These are phyloP conservation scores for Candida berthetii DNA, from an alignment of 805 yeast genomes.

Conservation along the genomic window DNA sequence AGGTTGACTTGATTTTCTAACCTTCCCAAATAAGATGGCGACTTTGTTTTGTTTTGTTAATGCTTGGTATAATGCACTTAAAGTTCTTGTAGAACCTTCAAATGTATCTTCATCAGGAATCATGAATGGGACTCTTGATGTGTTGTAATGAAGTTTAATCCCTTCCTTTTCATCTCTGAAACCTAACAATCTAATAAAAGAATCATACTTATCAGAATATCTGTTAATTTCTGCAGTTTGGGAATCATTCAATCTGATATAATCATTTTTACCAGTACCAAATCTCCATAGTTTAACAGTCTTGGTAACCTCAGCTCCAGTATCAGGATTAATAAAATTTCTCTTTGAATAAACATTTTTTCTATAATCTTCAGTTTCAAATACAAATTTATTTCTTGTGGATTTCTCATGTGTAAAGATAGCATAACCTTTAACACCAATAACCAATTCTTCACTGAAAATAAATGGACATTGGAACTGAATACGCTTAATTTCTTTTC, in stretches of 20 bases:
- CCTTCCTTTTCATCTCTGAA: conserved; percentile 42
- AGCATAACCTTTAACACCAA: conserved; percentile 70
- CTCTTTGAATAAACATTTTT: conserved; percentile 36
- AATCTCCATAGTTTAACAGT: conserved; percentile 32
- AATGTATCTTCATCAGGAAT: conserved; percentile 59
- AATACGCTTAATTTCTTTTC: conserved; percentile 57
- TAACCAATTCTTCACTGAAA: conserved; percentile 44
- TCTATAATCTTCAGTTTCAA: conserved; percentile 44
- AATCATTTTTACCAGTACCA: conserved; percentile 33
- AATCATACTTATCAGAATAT: conserved; percentile 27
- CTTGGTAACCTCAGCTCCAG: conserved; percentile 37
- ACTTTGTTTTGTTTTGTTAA: conserved; percentile 44
- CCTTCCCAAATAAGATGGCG: conserved; percentile 71
- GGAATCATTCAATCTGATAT: conserved; percentile 30
- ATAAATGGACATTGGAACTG: conserved; percentile 57
- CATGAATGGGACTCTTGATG: conserved; percentile 52
- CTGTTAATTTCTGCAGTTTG: conserved; percentile 27
- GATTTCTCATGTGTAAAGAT: conserved; percentile 51
- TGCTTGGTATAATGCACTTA: conserved; percentile 61
- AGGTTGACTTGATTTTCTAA: conserved; percentile 49
- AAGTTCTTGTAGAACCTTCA: conserved; percentile 59
- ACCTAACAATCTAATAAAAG: conserved; percentile 62
- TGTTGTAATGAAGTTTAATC: conserved; percentile 44
- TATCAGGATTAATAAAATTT: conserved; percentile 7
- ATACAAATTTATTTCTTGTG: conserved; percentile 43